Percentiles rank a stretch among this genome's conserved stretches.
phyloP scores from a whole-genome alignment of 129 eudicot genomes.

The Oenanthe sinensis region DNA sequence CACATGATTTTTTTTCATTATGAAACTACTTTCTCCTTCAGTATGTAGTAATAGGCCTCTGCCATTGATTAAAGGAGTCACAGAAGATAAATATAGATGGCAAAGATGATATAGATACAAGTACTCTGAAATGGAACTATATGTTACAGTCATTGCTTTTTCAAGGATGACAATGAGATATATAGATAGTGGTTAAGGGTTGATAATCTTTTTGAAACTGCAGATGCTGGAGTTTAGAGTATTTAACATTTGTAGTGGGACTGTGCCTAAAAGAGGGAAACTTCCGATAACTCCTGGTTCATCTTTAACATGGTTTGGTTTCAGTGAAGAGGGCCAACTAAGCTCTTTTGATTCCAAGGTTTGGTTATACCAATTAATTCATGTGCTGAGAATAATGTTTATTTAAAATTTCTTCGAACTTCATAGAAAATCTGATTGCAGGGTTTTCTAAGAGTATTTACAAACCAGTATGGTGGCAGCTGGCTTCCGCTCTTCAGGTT shows the following conservation, averaged over 20 bases:
- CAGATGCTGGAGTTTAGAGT: constrained; percentile 83
- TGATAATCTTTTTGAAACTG: constrained; percentile 5
- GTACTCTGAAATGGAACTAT: background rate
- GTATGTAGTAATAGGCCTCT: background rate
- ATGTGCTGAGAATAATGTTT: background rate
- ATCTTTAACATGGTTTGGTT: constrained; percentile 77
- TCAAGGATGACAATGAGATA: background rate
- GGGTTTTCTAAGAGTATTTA: constrained; percentile 81
- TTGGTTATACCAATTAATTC: constrained; percentile 9
- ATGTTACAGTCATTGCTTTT: background rate
- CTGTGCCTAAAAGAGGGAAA: constrained; percentile 55
- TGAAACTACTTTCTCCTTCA: background rate
- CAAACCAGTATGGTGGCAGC: constrained; percentile 75
- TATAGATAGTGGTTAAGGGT: background rate
- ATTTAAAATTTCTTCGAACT: constrained; percentile 1
- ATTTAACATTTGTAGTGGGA: constrained; percentile 51
- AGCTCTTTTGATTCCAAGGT: constrained; percentile 95
- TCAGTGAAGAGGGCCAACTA: constrained; percentile 88
- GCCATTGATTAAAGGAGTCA: background rate
- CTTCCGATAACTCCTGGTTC: constrained; percentile 91
- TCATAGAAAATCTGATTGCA: constrained; percentile 13
- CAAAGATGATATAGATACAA: background rate
- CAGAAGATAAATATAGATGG: background rate
- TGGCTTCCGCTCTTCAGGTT: constrained; percentile 97
- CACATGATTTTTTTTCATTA: no score